Percentiles rank a stretch among this genome's conserved stretches.
Conservation (phyloP, 1,139 yeast species). For the Debaryomycetaceae sp. region DNA sequence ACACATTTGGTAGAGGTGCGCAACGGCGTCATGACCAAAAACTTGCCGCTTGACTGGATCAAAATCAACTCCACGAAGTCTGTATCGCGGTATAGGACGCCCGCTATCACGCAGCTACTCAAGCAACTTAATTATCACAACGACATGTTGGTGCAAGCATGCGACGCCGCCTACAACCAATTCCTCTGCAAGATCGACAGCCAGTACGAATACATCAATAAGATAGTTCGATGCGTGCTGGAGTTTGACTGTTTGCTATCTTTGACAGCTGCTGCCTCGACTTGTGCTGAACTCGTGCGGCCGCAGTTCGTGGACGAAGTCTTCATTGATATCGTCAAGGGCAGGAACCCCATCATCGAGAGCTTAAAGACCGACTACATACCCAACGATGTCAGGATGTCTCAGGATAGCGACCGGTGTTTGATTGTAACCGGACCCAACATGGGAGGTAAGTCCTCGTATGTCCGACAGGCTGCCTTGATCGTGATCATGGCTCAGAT, state of each 20-base stretch:
- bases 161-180: slow-evolving; percentile 52
- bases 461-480: slow-evolving; percentile 60
- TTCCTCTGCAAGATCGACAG: slow-evolving; percentile 46
- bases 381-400: slow-evolving; percentile 61
- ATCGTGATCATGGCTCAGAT: slow-evolving; percentile 50
- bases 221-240: slow-evolving; percentile 50
- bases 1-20: slow-evolving; percentile 74
- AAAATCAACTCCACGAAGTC: slow-evolving; percentile 69
- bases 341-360: slow-evolving; percentile 82
- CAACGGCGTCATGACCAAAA: slow-evolving; percentile 47
- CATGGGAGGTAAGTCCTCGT: slow-evolving; percentile 77
- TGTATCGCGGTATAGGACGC: slow-evolving; percentile 71
- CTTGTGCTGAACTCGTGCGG: slow-evolving; percentile 40
- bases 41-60: slow-evolving; percentile 70
- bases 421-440: slow-evolving; percentile 71
- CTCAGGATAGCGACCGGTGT: slow-evolving; percentile 40
- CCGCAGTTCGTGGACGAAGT: slow-evolving; percentile 52
- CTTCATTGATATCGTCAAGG: slow-evolving; percentile 47
- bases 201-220: slow-evolving; percentile 48
- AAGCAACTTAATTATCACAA: slow-evolving; percentile 57
- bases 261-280: slow-evolving; percentile 54
- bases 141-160: slow-evolving; percentile 51
- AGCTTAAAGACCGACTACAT: slow-evolving; percentile 51
- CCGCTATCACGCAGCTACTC: slow-evolving; percentile 47
- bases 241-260: slow-evolving; percentile 73